A percentile compares a stretch with the other conserved stretches of the same genome.
Evolutionary conservation across 352 stramenopile genomes (phyloP).

Genomic region (Pythium brassicae): DNA sequence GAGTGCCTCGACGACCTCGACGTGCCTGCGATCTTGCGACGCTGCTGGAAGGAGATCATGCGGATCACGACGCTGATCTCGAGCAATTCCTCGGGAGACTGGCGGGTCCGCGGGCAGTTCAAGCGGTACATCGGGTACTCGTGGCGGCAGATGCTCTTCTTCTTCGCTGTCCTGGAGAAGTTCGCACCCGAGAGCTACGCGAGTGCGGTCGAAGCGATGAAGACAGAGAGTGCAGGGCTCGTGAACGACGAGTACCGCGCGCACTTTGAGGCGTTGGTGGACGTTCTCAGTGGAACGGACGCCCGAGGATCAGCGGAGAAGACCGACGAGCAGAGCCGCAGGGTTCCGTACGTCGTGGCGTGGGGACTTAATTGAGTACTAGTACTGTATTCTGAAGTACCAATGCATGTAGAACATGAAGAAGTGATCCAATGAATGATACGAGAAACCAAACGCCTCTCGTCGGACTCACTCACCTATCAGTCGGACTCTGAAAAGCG

Average conservation of each 20-base stretch:
- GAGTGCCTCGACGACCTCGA: slow-evolving; percentile 1
- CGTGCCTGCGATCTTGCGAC: slow-evolving; percentile 12
- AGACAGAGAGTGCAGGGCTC: background rate
- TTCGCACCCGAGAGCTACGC: slow-evolving; percentile 1
- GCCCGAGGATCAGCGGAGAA: background rate
- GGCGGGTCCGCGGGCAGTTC: slow-evolving; percentile 1
- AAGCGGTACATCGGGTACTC: slow-evolving; percentile 11
- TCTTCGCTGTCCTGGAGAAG: slow-evolving; percentile 18
- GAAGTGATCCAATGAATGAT: too few relatives aligned
- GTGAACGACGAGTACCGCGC: background rate
- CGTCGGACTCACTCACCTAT: too few relatives aligned
- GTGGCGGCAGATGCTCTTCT: slow-evolving; percentile 21
- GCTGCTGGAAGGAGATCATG: slow-evolving; percentile 2
- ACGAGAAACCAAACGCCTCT: too few relatives aligned
- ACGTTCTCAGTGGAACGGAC: background rate
- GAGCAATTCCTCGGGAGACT: background rate
- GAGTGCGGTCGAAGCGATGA: background rate
- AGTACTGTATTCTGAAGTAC: too few relatives aligned
- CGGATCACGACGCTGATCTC: background rate
- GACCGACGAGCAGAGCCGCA: background rate
- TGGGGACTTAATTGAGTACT: too few relatives aligned
- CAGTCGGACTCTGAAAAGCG: too few relatives aligned
- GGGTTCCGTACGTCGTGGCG: background rate
- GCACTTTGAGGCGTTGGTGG: slow-evolving; percentile 1
- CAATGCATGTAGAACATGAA: too few relatives aligned